Evolutionary conservation across 2,329 filamentous ascomycete species (phyloP).

Genomic region (Pyrenochaeta sp.): DNA sequence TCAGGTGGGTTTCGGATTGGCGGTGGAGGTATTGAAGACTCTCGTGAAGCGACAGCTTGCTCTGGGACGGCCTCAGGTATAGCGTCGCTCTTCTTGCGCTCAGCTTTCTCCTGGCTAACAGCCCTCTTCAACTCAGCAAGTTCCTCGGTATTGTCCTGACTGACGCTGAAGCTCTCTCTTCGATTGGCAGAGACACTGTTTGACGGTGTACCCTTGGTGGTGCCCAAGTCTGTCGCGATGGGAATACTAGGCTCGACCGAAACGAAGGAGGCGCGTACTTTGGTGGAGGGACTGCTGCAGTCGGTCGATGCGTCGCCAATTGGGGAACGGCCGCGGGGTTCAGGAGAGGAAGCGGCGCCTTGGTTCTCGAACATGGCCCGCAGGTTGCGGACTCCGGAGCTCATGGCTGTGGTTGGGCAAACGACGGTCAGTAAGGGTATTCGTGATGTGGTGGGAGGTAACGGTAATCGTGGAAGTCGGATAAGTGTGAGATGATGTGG

Average conservation of each 20-base stretch:
- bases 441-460: slow-evolving; percentile 19
- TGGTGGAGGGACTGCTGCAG: slow-evolving; percentile 50
- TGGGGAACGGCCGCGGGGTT: slow-evolving; percentile 56
- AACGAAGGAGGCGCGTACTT: slow-evolving; percentile 59
- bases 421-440: slow-evolving; percentile 35
- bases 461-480: slow-evolving; percentile 13
- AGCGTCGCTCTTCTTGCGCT: slow-evolving; percentile 47
- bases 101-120: slow-evolving; percentile 51
- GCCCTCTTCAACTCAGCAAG: slow-evolving; percentile 50
- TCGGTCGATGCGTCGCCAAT: slow-evolving; percentile 44
- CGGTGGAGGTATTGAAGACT: slow-evolving; percentile 46
- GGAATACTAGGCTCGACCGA: slow-evolving; percentile 53
- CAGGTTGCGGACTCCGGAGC: slow-evolving; percentile 58
- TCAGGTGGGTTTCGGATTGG: slow-evolving; percentile 38
- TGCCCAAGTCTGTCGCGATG: slow-evolving; percentile 29
- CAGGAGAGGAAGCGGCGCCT: slow-evolving; percentile 47
- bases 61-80: slow-evolving; percentile 53
- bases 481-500: slow-evolving; percentile 38
- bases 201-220: slow-evolving; percentile 35
- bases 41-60: slow-evolving; percentile 52
- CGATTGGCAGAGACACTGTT: slow-evolving; percentile 46
- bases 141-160: slow-evolving; percentile 45
- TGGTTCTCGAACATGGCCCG: slow-evolving; percentile 60
- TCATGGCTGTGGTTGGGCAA: slow-evolving; percentile 55
- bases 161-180: slow-evolving; percentile 54